These are phyloP conservation scores for Phaffia rhodozyma DNA, from an alignment of 1,284 basidiomycete species.

Conservation along the genomic window DNA sequence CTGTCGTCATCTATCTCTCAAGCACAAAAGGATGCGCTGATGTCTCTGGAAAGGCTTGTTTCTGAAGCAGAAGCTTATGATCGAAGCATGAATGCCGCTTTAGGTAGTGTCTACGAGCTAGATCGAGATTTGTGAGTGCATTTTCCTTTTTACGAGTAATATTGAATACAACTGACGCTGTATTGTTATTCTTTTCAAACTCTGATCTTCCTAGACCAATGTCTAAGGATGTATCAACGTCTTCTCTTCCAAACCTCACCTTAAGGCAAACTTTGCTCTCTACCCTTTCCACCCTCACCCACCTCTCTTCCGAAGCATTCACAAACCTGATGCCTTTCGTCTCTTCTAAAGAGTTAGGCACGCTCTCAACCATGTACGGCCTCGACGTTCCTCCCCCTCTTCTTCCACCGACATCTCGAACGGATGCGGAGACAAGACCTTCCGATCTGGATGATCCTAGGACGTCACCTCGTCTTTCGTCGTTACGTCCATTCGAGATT, in stretches of 20 bases:
- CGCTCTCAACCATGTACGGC: conserved; percentile 6
- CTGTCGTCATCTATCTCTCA: neutral
- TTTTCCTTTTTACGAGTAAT: neutral
- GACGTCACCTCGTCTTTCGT: no score
- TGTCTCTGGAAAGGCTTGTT: conserved; percentile 1
- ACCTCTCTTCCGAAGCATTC: neutral
- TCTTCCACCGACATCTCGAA: neutral
- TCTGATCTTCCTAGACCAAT: neutral
- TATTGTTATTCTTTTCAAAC: no score
- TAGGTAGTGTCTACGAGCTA: neutral
- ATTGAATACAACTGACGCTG: no score
- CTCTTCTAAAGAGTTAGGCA: neutral
- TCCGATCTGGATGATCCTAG: no score
- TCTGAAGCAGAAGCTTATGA: conserved; percentile 9
- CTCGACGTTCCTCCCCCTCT: neutral
- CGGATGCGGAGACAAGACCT: neutral
- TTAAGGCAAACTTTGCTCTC: neutral
- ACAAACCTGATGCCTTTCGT: neutral
- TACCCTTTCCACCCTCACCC: neutral
- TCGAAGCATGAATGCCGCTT: conserved; percentile 1
- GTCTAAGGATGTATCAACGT: no score
- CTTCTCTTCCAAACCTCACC: neutral
- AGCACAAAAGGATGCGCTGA: neutral
- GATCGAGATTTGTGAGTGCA: conserved; percentile 2
- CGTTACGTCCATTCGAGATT: no score